These are phyloP conservation scores for Pseudopithomyces chartarum DNA, from an alignment of 2,329 filamentous ascomycete genomes.

Conservation along the genomic window DNA sequence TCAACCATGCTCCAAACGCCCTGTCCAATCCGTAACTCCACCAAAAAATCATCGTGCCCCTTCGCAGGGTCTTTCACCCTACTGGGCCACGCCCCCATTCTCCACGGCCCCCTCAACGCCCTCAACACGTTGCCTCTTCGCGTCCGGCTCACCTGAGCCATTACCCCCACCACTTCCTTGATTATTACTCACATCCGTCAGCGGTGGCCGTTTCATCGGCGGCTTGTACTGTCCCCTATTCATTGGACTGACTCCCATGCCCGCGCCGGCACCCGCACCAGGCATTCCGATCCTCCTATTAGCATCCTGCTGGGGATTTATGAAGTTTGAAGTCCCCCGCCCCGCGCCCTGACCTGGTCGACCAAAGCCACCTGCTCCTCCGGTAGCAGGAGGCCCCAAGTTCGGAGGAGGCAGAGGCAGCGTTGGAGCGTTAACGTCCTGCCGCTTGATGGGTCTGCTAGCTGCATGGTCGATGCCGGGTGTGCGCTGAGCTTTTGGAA, in stretches of 20 bases:
- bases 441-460: constrained; percentile 72
- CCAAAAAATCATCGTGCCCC: not conserved
- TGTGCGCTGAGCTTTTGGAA: constrained; percentile 75
- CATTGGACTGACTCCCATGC: constrained; percentile 40
- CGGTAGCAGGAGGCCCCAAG: constrained; percentile 11
- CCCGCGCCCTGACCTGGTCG: constrained; percentile 11
- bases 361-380: constrained; percentile 17
- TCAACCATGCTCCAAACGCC: not conserved
- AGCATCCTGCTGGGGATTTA: constrained; percentile 55
- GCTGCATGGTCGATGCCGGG: constrained; percentile 82
- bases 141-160: constrained; percentile 36
- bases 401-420: constrained; percentile 15
- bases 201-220: constrained; percentile 45
- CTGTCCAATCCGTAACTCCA: not conserved
- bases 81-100: constrained; percentile 17
- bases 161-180: constrained; percentile 26
- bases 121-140: constrained; percentile 49
- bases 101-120: constrained; percentile 20
- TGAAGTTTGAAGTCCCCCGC: constrained; percentile 46
- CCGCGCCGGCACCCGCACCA: constrained; percentile 38
- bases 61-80: not conserved
- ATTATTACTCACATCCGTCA: constrained; percentile 54
- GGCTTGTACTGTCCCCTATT: constrained; percentile 54
- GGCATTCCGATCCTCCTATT: constrained; percentile 58
- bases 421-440: constrained; percentile 31